Evolutionary conservation across 176 grass and related monocot species (phyloP).

Genomic region (Avena sativa): DNA sequence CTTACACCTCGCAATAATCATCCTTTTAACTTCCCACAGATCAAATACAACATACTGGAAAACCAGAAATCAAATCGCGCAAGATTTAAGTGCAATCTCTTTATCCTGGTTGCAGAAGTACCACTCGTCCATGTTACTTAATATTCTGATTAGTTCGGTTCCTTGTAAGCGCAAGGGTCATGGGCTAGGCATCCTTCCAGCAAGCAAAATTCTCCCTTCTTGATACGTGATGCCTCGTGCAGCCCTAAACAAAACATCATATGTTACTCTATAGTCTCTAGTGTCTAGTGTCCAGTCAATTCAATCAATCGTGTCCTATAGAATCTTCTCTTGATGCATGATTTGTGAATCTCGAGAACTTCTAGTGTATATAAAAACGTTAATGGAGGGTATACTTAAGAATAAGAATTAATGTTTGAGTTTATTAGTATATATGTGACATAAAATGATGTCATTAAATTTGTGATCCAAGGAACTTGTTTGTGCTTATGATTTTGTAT

Average conservation of each 20-base stretch:
- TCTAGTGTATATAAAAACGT: neutral
- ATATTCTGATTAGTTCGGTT: neutral
- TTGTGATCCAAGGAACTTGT: neutral
- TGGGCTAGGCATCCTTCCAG: neutral
- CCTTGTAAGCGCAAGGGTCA: neutral
- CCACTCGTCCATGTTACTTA: neutral
- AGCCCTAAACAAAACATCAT: neutral
- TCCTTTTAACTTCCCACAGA: neutral
- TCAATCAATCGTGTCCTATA: neutral
- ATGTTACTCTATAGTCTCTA: neutral
- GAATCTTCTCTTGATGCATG: neutral
- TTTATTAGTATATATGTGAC: neutral
- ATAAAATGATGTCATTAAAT: neutral
- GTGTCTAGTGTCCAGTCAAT: no score
- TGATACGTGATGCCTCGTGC: neutral
- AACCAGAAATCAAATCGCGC: neutral
- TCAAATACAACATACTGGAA: neutral
- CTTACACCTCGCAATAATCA: neutral
- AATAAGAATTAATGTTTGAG: neutral
- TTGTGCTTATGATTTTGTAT: no score
- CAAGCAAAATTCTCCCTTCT: conserved; percentile 7
- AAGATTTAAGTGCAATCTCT: neutral
- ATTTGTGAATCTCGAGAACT: neutral
- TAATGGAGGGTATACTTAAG: neutral
- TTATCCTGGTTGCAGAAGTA: neutral